Percentiles rank a stretch among this genome's conserved stretches.
These are phyloP conservation scores for Ammopiptanthus mongolicus DNA, from an alignment of 306 rosid genomes.

Conservation along the genomic window DNA sequence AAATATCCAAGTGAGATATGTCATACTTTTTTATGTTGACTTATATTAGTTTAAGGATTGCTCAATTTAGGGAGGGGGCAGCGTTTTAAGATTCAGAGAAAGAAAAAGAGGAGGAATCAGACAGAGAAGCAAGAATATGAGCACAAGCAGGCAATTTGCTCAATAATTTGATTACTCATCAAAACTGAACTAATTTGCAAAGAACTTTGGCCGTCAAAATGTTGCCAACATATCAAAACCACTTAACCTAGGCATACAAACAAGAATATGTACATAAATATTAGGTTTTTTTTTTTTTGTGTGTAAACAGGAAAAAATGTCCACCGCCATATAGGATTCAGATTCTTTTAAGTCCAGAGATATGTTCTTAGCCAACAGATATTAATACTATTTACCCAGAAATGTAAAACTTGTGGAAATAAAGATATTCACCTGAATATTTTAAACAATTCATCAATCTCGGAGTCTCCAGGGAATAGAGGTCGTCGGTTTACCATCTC, in stretches of 20 bases:
- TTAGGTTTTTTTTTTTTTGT: too few species aligned
- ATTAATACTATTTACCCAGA: not conserved
- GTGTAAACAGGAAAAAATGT: not conserved
- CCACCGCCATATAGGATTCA: not conserved
- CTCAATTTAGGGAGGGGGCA: not conserved
- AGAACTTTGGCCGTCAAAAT: not conserved
- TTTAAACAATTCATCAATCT: conserved; percentile 94
- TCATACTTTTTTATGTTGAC: not conserved
- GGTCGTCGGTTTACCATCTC: conserved; percentile 95
- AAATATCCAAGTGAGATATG: not conserved
- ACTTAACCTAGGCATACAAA: not conserved
- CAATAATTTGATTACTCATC: not conserved
- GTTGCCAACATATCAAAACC: not conserved
- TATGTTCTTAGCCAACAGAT: not conserved
- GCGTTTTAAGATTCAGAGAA: not conserved
- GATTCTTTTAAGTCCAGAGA: not conserved
- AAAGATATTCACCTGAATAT: conserved; percentile 73
- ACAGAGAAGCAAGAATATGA: not conserved
- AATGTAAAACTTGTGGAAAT: not conserved
- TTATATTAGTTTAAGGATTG: not conserved
- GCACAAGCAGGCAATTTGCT: not conserved
- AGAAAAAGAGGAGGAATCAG: not conserved
- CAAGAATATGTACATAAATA: not conserved
- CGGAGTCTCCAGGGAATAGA: conserved; percentile 98
- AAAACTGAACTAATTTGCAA: not conserved